phyloP scores from a whole-genome alignment of 2,329 filamentous ascomycete species.

The Cytospora piceicola region DNA sequence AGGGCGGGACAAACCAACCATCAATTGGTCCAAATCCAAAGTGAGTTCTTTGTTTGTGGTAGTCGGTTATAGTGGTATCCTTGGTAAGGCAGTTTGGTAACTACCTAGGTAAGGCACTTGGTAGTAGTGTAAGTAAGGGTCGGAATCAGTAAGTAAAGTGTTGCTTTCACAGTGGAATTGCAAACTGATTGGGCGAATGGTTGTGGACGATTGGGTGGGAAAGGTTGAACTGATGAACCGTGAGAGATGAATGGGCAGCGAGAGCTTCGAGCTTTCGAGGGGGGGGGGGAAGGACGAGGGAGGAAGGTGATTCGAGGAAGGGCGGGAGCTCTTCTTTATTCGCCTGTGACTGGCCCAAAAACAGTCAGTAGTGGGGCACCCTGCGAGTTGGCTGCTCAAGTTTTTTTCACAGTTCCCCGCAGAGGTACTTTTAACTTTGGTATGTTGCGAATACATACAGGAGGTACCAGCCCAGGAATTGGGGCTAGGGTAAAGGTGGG shows the following conservation, averaged over 20 bases:
- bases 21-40: constrained; percentile 22
- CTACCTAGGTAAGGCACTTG: no score
- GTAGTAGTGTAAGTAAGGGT: neutral
- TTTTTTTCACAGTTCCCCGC: constrained; percentile 7
- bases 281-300: constrained; percentile 7
- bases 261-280: constrained; percentile 6
- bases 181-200: neutral
- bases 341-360: constrained; percentile 28
- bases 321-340: constrained; percentile 30
- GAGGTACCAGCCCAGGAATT: neutral
- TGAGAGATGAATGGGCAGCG: constrained; percentile 12
- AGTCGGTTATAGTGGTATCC: no score
- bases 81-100: no score
- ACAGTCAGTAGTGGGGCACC: constrained; percentile 22
- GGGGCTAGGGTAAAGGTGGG: neutral
- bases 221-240: constrained; percentile 2
- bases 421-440: neutral
- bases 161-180: neutral
- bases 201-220: constrained; percentile 1
- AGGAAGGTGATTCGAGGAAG: constrained; percentile 31
- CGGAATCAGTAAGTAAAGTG: neutral
- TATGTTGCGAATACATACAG: neutral
- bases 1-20: constrained; percentile 23
- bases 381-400: constrained; percentile 13
- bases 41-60: constrained; percentile 7